phyloP scores from a whole-genome alignment of 2,329 filamentous ascomycete genomes.

The Xylariomycetidae sp. region DNA sequence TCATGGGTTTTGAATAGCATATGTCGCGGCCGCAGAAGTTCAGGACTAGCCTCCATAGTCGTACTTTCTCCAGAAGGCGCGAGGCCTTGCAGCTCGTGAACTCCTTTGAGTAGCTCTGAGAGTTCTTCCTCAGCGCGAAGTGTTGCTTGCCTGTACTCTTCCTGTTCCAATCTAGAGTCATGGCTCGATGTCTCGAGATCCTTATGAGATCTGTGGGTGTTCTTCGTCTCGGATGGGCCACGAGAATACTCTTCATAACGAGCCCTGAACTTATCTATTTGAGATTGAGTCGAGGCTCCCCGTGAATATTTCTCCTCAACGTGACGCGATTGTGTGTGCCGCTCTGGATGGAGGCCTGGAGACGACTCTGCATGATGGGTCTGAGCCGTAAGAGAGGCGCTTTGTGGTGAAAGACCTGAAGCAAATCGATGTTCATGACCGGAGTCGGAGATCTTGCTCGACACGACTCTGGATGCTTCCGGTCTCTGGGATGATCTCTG shows the following conservation, averaged over 20 bases:
- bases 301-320: too few species aligned
- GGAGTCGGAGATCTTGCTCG: conserved; percentile 1
- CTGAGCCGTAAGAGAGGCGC: too few species aligned
- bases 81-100: background rate
- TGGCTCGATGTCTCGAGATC: too few species aligned
- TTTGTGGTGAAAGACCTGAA: too few species aligned
- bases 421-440: too few species aligned
- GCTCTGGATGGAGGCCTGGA: too few species aligned
- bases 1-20: too few species aligned
- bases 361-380: too few species aligned
- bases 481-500: conserved; percentile 1
- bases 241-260: background rate
- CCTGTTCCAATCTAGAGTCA: conserved; percentile 1
- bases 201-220: too few species aligned
- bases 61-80: background rate
- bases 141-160: conserved; percentile 6
- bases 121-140: conserved; percentile 8
- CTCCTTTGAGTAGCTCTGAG: conserved; percentile 1
- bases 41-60: background rate
- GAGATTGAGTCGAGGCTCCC: too few species aligned
- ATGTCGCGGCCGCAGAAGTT: too few species aligned
- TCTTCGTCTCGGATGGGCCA: too few species aligned
- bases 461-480: conserved; percentile 1
- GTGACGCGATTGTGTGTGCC: background rate
- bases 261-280: background rate